Evolutionary conservation across 352 stramenopile species (phyloP).

Genomic region (Pythium folliculosum): DNA sequence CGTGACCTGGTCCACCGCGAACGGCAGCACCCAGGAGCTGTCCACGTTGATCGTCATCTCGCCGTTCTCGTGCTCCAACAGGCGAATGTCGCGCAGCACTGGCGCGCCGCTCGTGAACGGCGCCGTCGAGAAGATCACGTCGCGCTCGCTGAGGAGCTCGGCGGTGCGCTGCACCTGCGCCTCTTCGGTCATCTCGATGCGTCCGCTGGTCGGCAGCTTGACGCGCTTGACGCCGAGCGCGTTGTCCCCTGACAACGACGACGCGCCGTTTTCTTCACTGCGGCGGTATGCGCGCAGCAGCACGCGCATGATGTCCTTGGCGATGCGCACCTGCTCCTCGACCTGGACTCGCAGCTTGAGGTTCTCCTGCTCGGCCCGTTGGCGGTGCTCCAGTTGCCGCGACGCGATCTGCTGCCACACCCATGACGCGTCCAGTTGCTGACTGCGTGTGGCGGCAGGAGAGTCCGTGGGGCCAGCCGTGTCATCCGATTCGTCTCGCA

Average conservation of each 20-base stretch:
- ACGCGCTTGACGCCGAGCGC: slow-evolving; percentile 7
- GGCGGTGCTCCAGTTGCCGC: slow-evolving; percentile 16
- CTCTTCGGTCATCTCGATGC: background rate
- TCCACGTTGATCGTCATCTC: slow-evolving; percentile 26
- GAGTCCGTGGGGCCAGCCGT: no score
- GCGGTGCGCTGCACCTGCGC: background rate
- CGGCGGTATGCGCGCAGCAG: slow-evolving; percentile 15
- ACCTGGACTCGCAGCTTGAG: slow-evolving; percentile 17
- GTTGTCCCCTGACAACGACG: background rate
- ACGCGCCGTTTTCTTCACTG: background rate
- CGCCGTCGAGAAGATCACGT: background rate
- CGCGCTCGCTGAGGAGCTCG: slow-evolving; percentile 11
- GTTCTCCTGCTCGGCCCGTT: slow-evolving; percentile 19
- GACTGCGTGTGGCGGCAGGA: no score
- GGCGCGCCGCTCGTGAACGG: slow-evolving; percentile 10
- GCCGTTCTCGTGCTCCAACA: slow-evolving; percentile 23
- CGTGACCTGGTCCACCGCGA: slow-evolving; percentile 5
- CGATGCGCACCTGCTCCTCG: slow-evolving; percentile 17
- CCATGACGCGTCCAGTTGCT: background rate
- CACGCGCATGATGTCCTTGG: slow-evolving; percentile 25
- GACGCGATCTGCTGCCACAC: slow-evolving; percentile 26
- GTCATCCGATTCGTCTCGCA: background rate
- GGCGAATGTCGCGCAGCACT: slow-evolving; percentile 13
- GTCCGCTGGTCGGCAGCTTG: slow-evolving; percentile 2
- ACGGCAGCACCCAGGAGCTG: slow-evolving; percentile 24